A percentile compares a stretch with the other conserved stretches of the same genome.
These are phyloP conservation scores for Cyclaneusma minus DNA, from an alignment of 2,329 filamentous ascomycete genomes.

Conservation along the genomic window DNA sequence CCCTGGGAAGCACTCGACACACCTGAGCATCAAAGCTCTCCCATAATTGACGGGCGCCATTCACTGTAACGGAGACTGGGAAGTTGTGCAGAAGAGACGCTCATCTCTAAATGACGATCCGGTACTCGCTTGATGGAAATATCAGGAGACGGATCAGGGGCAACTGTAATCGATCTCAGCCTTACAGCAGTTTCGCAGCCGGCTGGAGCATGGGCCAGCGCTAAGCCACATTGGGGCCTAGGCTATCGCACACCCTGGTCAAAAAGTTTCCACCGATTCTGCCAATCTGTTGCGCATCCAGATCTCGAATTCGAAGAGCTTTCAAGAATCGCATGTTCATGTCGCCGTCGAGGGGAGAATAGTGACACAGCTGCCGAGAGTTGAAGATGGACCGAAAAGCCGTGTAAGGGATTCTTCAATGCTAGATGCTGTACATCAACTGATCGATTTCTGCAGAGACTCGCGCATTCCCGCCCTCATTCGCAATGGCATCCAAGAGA, in stretches of 20 bases:
- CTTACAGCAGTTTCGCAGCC: conserved; percentile 2
- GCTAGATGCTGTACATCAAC: conserved; percentile 1
- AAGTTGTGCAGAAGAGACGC: no score
- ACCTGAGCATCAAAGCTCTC: no score
- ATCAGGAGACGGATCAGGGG: not conserved
- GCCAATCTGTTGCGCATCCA: no score
- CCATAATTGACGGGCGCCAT: no score
- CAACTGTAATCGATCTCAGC: not conserved
- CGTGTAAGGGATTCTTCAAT: conserved; percentile 4
- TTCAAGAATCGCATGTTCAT: conserved; percentile 3
- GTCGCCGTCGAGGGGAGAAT: conserved; percentile 3
- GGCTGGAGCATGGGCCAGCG: conserved; percentile 2
- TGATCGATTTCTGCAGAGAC: conserved; percentile 37
- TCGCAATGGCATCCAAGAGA: conserved; percentile 81
- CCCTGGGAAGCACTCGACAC: no score
- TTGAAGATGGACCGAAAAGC: conserved; percentile 5
- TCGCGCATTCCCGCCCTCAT: conserved; percentile 84
- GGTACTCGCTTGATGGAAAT: no score
- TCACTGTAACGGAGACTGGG: no score
- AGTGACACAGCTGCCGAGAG: conserved; percentile 1
- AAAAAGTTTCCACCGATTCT: conserved; percentile 1
- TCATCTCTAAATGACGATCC: no score
- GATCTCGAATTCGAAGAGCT: no score
- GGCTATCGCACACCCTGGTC: conserved; percentile 2
- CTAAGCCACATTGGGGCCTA: conserved; percentile 2